Conservation (phyloP, 345 rosid genomes). For the Lepidium didymum region DNA sequence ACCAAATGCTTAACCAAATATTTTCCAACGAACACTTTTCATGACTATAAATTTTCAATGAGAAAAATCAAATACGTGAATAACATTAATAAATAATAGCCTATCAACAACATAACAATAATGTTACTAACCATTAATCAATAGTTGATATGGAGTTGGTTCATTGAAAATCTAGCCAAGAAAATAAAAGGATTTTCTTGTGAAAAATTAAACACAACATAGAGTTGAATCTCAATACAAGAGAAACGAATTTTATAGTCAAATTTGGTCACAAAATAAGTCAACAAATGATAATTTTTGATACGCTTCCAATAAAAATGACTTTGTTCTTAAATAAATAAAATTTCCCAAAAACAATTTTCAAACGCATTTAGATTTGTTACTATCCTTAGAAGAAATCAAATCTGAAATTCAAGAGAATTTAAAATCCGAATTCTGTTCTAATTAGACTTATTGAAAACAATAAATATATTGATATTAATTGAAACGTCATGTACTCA, state of each 20-base stretch:
- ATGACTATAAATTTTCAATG: background rate
- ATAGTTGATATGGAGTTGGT: background rate
- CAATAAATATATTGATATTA: too few species aligned
- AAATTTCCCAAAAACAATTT: background rate
- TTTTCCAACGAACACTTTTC: background rate
- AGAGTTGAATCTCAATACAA: background rate
- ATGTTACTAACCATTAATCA: conserved; percentile 16
- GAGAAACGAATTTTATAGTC: background rate
- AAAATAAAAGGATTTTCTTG: too few species aligned
- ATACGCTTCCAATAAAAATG: background rate
- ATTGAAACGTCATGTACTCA: background rate
- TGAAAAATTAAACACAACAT: background rate
- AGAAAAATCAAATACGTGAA: background rate
- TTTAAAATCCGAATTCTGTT: too few species aligned
- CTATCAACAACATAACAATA: conserved; percentile 4
- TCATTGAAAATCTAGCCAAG: background rate
- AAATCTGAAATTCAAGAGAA: background rate
- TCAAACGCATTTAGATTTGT: background rate
- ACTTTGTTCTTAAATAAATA: too few species aligned
- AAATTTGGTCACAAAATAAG: background rate
- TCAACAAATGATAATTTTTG: background rate
- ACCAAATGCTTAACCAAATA: conserved; percentile 13
- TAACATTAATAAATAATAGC: too few species aligned
- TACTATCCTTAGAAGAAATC: background rate
- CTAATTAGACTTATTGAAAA: too few species aligned